Evolutionary conservation across 768 basidiomycete species (phyloP), one percentile per base, ranked within the genome.

Genomic region (Albatrellus ellisii): DNA sequence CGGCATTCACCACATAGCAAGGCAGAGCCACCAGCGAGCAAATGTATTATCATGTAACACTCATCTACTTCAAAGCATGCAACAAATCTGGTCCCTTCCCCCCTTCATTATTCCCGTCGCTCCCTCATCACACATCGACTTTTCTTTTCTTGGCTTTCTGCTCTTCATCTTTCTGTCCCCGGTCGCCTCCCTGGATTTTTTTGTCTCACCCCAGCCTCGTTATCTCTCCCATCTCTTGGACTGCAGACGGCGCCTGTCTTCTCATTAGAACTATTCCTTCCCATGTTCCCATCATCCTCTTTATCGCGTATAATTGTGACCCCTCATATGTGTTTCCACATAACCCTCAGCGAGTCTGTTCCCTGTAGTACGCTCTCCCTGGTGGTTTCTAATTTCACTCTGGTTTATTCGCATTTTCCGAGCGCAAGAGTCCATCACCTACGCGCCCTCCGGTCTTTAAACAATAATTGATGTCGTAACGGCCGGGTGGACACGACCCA

Each of bases 1-100:
- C 84, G 77, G 57, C 70, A 74, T 42, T 67, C 75, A 18, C 73
- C 78, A 20, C 70, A 68, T 53, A 66, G 55, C 44, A 64, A 64
- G 53, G 45, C 58, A 24, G 61, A 65, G 47, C 69, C 68, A 46
- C 64, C 64, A 49, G 56, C 60, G 27, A 63, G 56, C 52, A 63
- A 57, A 48, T 78, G 77, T 56, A 48, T 63, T 47, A 58, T 79
- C 57, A 77, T 78, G 75, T 77, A 66, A 68, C 18, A 15, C 21
- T 27, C 38, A 26, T 39, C 25, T 36, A n/a, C n/a, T n/a, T n/a
- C n/a, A n/a, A n/a, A n/a, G n/a, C 35, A 18, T 21, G 9, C 35
- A 14, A 18, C 35, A 14, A 21, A 36, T 18, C 35, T 21, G 14
- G 20, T 18, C 35, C 35, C 35, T 36, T 36, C 35, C 20, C n/a